These are phyloP conservation scores for Trypanosoma lewisi DNA, from an alignment of 208 protist genomes.

Conservation along the genomic window DNA sequence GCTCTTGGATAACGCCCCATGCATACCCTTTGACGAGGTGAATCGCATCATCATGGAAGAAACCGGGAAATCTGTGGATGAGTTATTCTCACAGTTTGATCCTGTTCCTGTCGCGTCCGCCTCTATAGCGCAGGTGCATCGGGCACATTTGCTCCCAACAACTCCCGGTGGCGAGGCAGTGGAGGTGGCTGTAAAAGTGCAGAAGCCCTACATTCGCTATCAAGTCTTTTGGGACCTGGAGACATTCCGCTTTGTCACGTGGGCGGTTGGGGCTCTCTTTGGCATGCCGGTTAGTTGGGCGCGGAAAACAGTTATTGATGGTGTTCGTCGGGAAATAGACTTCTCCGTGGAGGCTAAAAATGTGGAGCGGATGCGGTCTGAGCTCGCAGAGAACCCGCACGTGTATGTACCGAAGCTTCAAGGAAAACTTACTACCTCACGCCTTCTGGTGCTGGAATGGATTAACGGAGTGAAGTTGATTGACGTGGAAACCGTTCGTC, in stretches of 20 bases:
- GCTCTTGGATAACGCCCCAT: conserved; percentile 67
- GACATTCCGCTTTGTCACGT: conserved; percentile 68
- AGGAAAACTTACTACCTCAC: conserved; percentile 45
- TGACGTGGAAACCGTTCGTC: conserved; percentile 55
- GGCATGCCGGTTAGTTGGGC: conserved; percentile 75
- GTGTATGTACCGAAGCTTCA: conserved; percentile 73
- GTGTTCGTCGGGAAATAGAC: conserved; percentile 75
- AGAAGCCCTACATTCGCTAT: conserved; percentile 76
- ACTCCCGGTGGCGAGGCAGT: conserved; percentile 17
- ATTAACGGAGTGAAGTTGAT: conserved; percentile 79
- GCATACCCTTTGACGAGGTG: conserved; percentile 48
- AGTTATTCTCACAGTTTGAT: conserved; percentile 90
- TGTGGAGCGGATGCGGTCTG: conserved; percentile 38
- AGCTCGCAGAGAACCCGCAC: conserved; percentile 36
- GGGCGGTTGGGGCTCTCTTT: conserved; percentile 63
- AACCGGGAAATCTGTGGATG: conserved; percentile 48
- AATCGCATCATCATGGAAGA: conserved; percentile 57
- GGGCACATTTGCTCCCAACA: conserved; percentile 45
- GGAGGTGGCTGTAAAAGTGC: conserved; percentile 94
- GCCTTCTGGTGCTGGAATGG: conserved; percentile 93
- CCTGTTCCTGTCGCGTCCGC: conserved; percentile 89
- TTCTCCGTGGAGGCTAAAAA: conserved; percentile 84
- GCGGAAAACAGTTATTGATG: conserved; percentile 62
- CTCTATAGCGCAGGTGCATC: conserved; percentile 94
- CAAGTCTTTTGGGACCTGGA: conserved; percentile 86